Evolutionary conservation across 176 grass and related monocot species (phyloP), one percentile per base, ranked within the genome.

Genomic region (Pharus latifolius): DNA sequence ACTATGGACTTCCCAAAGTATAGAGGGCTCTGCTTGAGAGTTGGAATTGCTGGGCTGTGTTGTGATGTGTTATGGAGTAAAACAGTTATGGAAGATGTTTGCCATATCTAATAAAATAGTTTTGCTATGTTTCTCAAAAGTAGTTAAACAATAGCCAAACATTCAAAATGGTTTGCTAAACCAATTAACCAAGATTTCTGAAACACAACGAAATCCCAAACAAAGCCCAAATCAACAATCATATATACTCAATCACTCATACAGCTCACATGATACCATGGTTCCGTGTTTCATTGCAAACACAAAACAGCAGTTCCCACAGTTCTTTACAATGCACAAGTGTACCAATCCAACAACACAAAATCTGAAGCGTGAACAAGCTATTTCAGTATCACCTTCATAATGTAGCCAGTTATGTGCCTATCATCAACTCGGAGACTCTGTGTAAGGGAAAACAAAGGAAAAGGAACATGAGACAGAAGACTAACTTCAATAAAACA

Each of bases 401-500:
- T 93, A 68, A 98, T 98, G 73, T 98, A 86, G 41, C 89, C 94
- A 1, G 89, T 78, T 89, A 98, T 92, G 69, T 93, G 84, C 48
- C 94, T 98, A 80, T 98, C 94, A 90, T 93, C 84, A 65, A 90
- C 83, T 83, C 82, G 85, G 5, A 98, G 75, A 72, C 89, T 93
- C 89, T 93, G 86, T 46, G 67, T 65, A 84, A 73, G 43, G 49
- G 5, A 73, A 32, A 60, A 65, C 0, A 61, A 19, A 3, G 28
- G 13, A 78, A 63, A 78, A 63, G 58, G 18, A 69, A 79, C 41
- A 73, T 85, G 58, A 69, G 31, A 60, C 63, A 17, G 13, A 65
- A 71, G 15, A 18, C 41, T 61, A 50, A 44, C 28, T 60, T 32
- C 66, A 23, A 52, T 12, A 41, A 57, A 82, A n/a, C 13, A 73